phyloP scores from a whole-genome alignment of 1,139 yeast species.

The Zhuliangozyma blackwelliae region DNA sequence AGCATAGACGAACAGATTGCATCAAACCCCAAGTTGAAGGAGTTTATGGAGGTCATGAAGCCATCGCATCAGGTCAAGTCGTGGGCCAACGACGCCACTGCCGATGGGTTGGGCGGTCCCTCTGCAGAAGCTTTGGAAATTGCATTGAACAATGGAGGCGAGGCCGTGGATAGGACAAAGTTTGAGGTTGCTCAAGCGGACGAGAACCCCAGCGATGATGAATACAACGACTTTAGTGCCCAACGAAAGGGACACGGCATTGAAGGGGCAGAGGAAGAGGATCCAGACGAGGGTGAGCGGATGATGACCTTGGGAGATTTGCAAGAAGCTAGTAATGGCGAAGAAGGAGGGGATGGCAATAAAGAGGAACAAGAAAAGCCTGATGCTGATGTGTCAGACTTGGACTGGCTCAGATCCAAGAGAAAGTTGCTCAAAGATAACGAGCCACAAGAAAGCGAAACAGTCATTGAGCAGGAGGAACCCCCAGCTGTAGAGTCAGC shows the following conservation, averaged over 20 bases:
- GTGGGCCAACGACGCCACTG: constrained; percentile 72
- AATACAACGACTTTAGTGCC: constrained; percentile 50
- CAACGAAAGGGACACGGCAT: constrained; percentile 22
- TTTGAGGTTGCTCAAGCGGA: constrained; percentile 27
- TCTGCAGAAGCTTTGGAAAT: constrained; percentile 37
- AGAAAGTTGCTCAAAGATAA: constrained; percentile 68
- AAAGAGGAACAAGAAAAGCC: constrained; percentile 15
- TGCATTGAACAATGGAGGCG: constrained; percentile 29
- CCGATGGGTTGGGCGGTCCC: constrained; percentile 52
- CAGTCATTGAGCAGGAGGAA: constrained; percentile 11
- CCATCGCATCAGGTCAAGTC: constrained; percentile 61
- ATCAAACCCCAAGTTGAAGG: constrained; percentile 65
- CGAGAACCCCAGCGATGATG: constrained; percentile 61
- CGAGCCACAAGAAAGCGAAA: constrained; percentile 16
- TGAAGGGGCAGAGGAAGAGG: constrained; percentile 10
- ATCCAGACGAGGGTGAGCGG: constrained; percentile 15
- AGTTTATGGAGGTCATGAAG: constrained; percentile 79
- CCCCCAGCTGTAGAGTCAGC: background rate
- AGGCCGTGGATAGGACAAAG: constrained; percentile 9
- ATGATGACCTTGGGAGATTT: constrained; percentile 16
- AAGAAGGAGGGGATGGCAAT: background rate
- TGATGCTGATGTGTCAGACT: constrained; percentile 54
- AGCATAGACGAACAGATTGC: constrained; percentile 55
- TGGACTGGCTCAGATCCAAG: constrained; percentile 83
- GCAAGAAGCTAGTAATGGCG: background rate